phyloP scores from a whole-genome alignment of 2,329 filamentous ascomycete species.

The Leptosphaerulina australis region DNA sequence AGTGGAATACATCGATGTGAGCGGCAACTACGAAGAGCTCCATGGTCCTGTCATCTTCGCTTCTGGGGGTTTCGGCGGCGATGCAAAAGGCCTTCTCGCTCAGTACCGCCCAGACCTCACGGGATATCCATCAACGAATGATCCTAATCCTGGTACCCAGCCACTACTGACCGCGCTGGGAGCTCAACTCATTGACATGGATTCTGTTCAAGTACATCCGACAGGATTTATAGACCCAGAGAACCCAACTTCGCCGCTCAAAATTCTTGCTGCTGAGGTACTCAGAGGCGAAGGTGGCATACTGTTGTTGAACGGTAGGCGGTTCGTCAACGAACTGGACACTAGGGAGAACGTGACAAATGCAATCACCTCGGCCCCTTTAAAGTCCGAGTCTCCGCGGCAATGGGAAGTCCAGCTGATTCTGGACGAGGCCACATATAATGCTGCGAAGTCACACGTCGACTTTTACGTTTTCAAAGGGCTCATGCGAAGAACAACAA shows the following conservation, averaged over 20 bases:
- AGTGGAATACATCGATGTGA: slow-evolving; percentile 56
- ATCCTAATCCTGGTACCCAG: slow-evolving; percentile 62
- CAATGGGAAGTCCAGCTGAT: slow-evolving; percentile 67
- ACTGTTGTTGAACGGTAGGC: slow-evolving; percentile 56
- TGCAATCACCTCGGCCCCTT: slow-evolving; percentile 50
- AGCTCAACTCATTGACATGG: slow-evolving; percentile 54
- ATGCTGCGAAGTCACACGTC: slow-evolving; percentile 61
- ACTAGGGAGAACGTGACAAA: slow-evolving; percentile 63
- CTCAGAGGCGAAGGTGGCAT: slow-evolving; percentile 68
- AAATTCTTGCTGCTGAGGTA: slow-evolving; percentile 69
- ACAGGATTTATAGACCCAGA: slow-evolving; percentile 67
- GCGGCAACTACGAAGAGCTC: slow-evolving; percentile 49
- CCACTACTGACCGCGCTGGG: slow-evolving; percentile 49
- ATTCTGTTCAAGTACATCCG: slow-evolving; percentile 66
- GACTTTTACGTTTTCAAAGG: slow-evolving; percentile 70
- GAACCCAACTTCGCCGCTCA: slow-evolving; percentile 55
- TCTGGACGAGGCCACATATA: slow-evolving; percentile 64
- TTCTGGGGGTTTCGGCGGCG: slow-evolving; percentile 67
- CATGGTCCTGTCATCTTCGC: slow-evolving; percentile 65
- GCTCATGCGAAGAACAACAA: slow-evolving; percentile 62
- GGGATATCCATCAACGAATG: slow-evolving; percentile 68
- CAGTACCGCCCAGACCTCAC: slow-evolving; percentile 64
- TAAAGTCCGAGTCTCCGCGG: slow-evolving; percentile 29
- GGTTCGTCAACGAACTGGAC: slow-evolving; percentile 69
- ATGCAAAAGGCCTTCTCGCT: slow-evolving; percentile 62